Conservation (phyloP, 352 stramenopile genomes). For the Phytophthora tentaculata region DNA sequence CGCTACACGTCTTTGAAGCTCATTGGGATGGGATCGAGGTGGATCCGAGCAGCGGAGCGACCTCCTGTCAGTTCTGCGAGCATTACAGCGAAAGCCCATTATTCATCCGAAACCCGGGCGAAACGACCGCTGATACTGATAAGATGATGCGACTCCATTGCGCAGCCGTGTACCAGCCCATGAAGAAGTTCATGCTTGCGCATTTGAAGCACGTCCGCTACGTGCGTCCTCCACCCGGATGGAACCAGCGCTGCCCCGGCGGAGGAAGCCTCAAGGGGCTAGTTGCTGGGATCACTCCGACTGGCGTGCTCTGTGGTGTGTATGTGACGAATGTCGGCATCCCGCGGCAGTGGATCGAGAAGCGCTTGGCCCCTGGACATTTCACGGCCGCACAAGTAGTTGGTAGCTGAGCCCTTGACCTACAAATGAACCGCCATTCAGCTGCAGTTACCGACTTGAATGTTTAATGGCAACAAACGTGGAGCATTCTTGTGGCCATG, state of each 20-base stretch:
- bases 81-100: neutral
- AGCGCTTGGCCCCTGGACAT: neutral
- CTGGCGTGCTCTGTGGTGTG: neutral
- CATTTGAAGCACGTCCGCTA: neutral
- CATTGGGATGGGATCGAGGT: neutral
- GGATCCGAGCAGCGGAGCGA: neutral
- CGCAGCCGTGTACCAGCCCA: neutral
- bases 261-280: neutral
- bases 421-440: neutral
- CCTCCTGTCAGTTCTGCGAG: neutral
- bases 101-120: neutral
- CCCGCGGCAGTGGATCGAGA: neutral
- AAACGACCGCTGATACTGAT: neutral
- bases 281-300: neutral
- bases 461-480: neutral
- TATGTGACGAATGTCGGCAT: neutral
- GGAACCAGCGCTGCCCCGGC: neutral
- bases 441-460: neutral
- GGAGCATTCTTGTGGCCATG: neutral
- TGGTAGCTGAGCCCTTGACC: neutral
- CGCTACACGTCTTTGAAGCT: neutral
- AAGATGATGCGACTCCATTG: neutral
- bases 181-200: neutral
- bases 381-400: neutral
- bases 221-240: neutral